Conservation (phyloP, 2,329 filamentous ascomycete species). For the Trichoderma gracile region DNA sequence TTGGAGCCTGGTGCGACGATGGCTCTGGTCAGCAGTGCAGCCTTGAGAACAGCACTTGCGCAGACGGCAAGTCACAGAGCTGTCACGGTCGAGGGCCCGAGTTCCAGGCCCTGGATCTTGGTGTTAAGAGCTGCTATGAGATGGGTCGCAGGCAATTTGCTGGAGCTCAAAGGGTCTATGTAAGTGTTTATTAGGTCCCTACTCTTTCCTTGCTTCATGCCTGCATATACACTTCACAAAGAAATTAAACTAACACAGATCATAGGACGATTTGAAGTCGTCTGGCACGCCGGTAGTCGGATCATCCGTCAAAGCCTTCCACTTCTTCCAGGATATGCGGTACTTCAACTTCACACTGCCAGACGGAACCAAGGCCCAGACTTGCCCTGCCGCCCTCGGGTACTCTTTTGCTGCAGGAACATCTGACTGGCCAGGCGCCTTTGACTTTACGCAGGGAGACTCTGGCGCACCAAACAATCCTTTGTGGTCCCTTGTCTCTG, state of each 20-base stretch:
- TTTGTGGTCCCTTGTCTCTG: constrained; percentile 76
- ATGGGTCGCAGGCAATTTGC: constrained; percentile 72
- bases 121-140: constrained; percentile 72
- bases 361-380: constrained; percentile 69
- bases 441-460: constrained; percentile 90
- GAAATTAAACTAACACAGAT: not conserved
- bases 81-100: constrained; percentile 75
- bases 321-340: constrained; percentile 82
- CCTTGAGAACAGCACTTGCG: constrained; percentile 81
- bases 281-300: constrained; percentile 57
- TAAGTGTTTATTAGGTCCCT: constrained; percentile 33
- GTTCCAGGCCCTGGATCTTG: constrained; percentile 67
- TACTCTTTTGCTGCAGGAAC: constrained; percentile 94
- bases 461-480: constrained; percentile 71
- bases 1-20: constrained; percentile 88
- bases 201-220: not conserved
- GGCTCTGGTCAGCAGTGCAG: constrained; percentile 70
- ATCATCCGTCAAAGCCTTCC: constrained; percentile 73
- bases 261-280: constrained; percentile 55
- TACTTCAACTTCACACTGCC: constrained; percentile 71
- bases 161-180: constrained; percentile 52
- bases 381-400: constrained; percentile 84
- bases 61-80: constrained; percentile 64
- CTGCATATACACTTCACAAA: not conserved
- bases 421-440: constrained; percentile 84